phyloP scores from a whole-genome alignment of 805 yeast genomes.

The Debaryomyces castellii region DNA sequence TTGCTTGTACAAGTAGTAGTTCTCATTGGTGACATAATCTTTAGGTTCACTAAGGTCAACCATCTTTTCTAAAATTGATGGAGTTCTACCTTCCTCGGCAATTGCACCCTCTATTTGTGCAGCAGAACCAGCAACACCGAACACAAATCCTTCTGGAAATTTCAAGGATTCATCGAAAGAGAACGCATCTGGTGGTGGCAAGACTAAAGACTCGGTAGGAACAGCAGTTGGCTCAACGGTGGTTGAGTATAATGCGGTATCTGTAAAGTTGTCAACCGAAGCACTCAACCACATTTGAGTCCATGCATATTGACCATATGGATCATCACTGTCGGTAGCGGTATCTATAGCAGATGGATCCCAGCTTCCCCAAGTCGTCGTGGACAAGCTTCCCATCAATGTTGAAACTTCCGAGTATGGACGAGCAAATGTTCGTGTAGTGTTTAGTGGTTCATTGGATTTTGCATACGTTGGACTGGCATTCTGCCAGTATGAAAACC shows the following conservation, averaged over 20 bases:
- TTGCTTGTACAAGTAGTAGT: conserved; percentile 31
- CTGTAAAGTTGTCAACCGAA: conserved; percentile 11
- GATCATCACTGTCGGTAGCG: conserved; percentile 16
- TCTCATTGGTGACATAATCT: conserved; percentile 25
- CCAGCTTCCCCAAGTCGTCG: conserved; percentile 20
- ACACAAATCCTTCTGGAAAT: conserved; percentile 15
- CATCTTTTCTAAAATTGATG: conserved; percentile 25
- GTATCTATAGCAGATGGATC: conserved; percentile 9
- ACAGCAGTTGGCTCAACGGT: conserved; percentile 17
- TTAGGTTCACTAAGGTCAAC: conserved; percentile 12
- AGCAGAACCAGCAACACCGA: conserved; percentile 34
- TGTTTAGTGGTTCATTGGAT: not conserved
- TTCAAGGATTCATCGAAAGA: conserved; percentile 11
- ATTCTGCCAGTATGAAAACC: conserved; percentile 1
- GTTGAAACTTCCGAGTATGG: conserved; percentile 5
- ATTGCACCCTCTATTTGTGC: conserved; percentile 37
- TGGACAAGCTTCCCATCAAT: conserved; percentile 5
- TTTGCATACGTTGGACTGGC: conserved; percentile 5
- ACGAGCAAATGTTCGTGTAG: conserved; percentile 7
- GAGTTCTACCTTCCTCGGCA: conserved; percentile 30
- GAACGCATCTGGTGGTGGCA: conserved; percentile 17
- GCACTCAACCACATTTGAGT: conserved; percentile 14
- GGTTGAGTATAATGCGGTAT: conserved; percentile 12
- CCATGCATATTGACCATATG: conserved; percentile 22
- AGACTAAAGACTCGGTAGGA: conserved; percentile 11